A percentile compares a stretch with the other conserved stretches of the same genome.
These are phyloP conservation scores for Hygrophorus pudorinus DNA, from an alignment of 768 basidiomycete genomes.

Conservation along the genomic window DNA sequence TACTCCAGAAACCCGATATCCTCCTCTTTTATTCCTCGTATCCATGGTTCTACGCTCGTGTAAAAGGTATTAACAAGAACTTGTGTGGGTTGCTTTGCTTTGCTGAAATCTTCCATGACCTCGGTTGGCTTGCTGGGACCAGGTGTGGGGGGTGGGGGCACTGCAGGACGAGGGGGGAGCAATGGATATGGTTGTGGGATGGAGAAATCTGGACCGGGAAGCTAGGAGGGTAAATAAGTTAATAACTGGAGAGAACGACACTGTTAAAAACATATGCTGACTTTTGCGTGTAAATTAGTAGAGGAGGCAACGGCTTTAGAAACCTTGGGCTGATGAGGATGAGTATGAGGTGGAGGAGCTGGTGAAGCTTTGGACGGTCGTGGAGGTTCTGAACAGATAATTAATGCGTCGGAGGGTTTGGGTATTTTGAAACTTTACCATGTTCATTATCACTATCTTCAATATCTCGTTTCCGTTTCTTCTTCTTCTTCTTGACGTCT, in stretches of 20 bases:
- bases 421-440: conserved; percentile 24
- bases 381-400: conserved; percentile 31
- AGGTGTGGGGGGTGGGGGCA: conserved; percentile 54
- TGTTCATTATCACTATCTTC: conserved; percentile 64
- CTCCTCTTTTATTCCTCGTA: conserved; percentile 86
- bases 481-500: conserved; percentile 70
- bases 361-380: conserved; percentile 54
- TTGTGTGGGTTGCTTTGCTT: conserved; percentile 69
- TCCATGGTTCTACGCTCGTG: conserved; percentile 80
- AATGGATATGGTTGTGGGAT: conserved; percentile 41
- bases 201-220: conserved; percentile 49
- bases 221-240: conserved; percentile 9
- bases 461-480: conserved; percentile 74
- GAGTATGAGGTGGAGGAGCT: conserved; percentile 28
- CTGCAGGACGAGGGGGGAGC: conserved; percentile 51
- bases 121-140: conserved; percentile 79
- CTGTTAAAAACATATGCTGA: conserved; percentile 15
- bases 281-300: conserved; percentile 40
- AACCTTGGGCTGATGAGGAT: conserved; percentile 39
- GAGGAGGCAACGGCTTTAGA: conserved; percentile 40
- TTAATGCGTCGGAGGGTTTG: conserved; percentile 1
- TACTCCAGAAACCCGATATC: conserved; percentile 91
- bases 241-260: conserved; percentile 4
- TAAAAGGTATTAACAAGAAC: conserved; percentile 71
- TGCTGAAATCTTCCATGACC: conserved; percentile 85